A percentile compares a stretch with the other conserved stretches of the same genome.
phyloP scores from a whole-genome alignment of 768 basidiomycete genomes.

The Suillus alpinus region DNA sequence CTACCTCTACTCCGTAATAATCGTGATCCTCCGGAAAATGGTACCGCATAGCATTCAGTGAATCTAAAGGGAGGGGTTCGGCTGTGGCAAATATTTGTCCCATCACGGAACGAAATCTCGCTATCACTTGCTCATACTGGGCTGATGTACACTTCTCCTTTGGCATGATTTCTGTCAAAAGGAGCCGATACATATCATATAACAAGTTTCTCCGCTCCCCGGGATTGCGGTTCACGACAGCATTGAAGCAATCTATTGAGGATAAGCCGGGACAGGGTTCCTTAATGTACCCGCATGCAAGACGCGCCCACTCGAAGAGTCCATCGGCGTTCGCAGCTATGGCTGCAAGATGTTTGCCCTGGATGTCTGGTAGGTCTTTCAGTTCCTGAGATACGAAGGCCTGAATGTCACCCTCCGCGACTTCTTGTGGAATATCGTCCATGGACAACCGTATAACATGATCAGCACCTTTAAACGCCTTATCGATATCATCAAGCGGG shows the following conservation, averaged over 20 bases:
- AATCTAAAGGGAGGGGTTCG: background rate
- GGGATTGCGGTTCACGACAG: background rate
- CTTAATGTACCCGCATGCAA: constrained; percentile 6
- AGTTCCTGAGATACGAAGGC: background rate
- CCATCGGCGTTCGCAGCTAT: background rate
- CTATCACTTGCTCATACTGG: background rate
- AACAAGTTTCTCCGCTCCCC: background rate
- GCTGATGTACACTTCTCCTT: background rate
- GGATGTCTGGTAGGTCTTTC: background rate
- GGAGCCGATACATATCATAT: constrained; percentile 2
- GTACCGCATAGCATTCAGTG: background rate
- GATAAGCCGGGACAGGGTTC: background rate
- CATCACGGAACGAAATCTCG: constrained; percentile 3
- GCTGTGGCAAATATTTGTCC: background rate
- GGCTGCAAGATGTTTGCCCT: background rate
- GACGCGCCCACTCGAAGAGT: constrained; percentile 1
- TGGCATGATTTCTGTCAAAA: constrained; percentile 1
- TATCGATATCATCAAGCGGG: background rate
- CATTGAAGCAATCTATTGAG: background rate
- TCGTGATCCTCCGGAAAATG: background rate
- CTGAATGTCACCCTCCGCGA: background rate
- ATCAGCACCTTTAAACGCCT: background rate
- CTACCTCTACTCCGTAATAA: background rate
- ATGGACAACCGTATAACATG: background rate
- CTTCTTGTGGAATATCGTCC: background rate